Conservation (phyloP, 805 yeast species). For the Candida koratica region DNA sequence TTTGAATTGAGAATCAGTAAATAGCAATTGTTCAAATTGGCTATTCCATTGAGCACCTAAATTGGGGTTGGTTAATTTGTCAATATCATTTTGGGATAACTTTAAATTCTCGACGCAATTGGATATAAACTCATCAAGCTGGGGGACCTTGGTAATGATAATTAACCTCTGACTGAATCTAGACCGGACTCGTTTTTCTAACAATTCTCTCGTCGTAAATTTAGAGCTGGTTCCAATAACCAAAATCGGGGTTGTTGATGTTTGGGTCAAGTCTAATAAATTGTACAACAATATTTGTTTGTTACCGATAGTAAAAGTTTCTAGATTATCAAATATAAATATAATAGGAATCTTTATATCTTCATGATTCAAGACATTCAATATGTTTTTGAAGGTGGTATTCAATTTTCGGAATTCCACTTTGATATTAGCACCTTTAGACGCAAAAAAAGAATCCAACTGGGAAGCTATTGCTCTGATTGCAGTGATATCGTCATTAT, state of each 20-base stretch:
- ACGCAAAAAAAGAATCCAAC: constrained; percentile 44
- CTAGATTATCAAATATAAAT: constrained; percentile 82
- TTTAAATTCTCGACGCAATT: constrained; percentile 42
- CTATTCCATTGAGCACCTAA: constrained; percentile 45
- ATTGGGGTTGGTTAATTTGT: constrained; percentile 13
- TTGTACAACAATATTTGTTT: constrained; percentile 86
- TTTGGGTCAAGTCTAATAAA: constrained; percentile 81
- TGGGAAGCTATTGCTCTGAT: constrained; percentile 84
- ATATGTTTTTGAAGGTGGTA: constrained; percentile 14
- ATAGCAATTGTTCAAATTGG: constrained; percentile 27
- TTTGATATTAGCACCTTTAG: background rate
- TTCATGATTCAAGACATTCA: constrained; percentile 35
- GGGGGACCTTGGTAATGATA: constrained; percentile 48
- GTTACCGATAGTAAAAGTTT: constrained; percentile 62
- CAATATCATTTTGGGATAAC: constrained; percentile 18
- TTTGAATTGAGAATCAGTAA: constrained; percentile 14
- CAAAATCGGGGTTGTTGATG: constrained; percentile 64
- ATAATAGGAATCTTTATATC: constrained; percentile 51
- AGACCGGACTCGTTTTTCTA: constrained; percentile 89
- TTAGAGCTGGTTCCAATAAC: constrained; percentile 78
- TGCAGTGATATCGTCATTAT: constrained; percentile 72
- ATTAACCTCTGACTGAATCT: constrained; percentile 81
- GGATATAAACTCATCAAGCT: constrained; percentile 41
- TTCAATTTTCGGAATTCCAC: constrained; percentile 12
- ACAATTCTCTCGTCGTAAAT: constrained; percentile 68